These are phyloP conservation scores for Moesziomyces parantarcticus DNA, from an alignment of 1,284 basidiomycete species.

Conservation along the genomic window DNA sequence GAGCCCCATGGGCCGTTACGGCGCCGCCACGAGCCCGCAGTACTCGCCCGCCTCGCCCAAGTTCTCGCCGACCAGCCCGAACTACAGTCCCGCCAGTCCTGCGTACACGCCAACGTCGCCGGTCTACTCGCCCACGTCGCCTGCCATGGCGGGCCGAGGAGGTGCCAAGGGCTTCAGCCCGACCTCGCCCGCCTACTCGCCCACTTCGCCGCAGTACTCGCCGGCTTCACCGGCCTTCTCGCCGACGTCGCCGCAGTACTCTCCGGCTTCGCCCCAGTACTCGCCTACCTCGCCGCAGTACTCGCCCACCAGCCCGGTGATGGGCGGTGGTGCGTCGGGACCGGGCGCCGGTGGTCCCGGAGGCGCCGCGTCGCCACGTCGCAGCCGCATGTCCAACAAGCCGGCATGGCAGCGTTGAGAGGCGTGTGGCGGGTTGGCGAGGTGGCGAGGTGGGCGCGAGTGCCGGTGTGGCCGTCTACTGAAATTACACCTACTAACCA, in stretches of 20 bases:
- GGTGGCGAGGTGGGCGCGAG: no score
- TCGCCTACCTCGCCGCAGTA: slow-evolving; percentile 62
- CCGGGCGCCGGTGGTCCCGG: slow-evolving; percentile 31
- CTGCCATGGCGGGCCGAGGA: slow-evolving; percentile 37
- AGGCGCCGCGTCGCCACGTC: slow-evolving; percentile 56
- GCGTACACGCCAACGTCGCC: slow-evolving; percentile 64
- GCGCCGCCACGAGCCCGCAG: slow-evolving; percentile 71
- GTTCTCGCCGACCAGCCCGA: slow-evolving; percentile 60
- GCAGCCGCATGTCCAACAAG: slow-evolving; percentile 61
- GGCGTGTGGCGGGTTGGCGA: not conserved
- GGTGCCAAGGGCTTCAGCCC: slow-evolving; percentile 52
- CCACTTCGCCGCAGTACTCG: slow-evolving; percentile 62
- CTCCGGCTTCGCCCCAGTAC: slow-evolving; percentile 67
- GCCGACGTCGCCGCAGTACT: slow-evolving; percentile 76
- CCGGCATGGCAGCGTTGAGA: slow-evolving; percentile 60
- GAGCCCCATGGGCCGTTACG: slow-evolving; percentile 63
- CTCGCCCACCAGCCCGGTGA: slow-evolving; percentile 58
- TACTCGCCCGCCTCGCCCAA: slow-evolving; percentile 61
- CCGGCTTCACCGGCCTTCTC: slow-evolving; percentile 75
- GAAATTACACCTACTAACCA: slow-evolving; percentile 1
- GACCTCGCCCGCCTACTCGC: slow-evolving; percentile 60
- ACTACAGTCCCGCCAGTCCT: slow-evolving; percentile 70
- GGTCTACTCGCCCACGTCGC: slow-evolving; percentile 55
- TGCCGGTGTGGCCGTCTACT: not conserved
- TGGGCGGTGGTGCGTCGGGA: slow-evolving; percentile 30